These are phyloP conservation scores for Apophysomyces ossiformis DNA, from an alignment of 371 early-diverging fungal genomes.

Conservation along the genomic window DNA sequence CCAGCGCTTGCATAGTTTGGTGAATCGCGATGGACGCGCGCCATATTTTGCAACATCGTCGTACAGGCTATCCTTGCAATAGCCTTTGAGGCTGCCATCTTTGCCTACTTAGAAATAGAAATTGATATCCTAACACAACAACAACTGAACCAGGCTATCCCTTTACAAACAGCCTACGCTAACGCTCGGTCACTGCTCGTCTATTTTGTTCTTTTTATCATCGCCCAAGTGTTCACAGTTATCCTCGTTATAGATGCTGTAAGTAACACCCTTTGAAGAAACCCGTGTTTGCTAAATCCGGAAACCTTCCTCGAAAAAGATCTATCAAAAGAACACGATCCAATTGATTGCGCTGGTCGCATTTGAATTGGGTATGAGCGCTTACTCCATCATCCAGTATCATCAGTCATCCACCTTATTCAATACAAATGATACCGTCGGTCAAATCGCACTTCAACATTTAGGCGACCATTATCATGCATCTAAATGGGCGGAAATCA, in stretches of 20 bases:
- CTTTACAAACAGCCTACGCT: constrained; percentile 31
- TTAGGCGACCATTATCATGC: constrained; percentile 40
- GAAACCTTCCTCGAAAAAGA: constrained; percentile 23
- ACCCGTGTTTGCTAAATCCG: neutral
- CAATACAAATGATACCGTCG: constrained; percentile 27
- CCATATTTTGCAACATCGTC: constrained; percentile 41
- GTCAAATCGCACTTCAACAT: constrained; percentile 25
- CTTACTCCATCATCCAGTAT: constrained; percentile 51
- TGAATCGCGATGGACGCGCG: constrained; percentile 53
- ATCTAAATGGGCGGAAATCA: constrained; percentile 52
- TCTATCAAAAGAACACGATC: constrained; percentile 56
- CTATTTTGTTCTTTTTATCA: constrained; percentile 48
- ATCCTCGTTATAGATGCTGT: constrained; percentile 52
- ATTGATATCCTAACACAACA: constrained; percentile 42
- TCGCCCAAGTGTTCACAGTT: constrained; percentile 50
- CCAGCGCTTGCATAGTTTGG: constrained; percentile 43
- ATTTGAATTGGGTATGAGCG: constrained; percentile 54
- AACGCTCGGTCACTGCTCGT: constrained; percentile 52
- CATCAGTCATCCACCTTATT: constrained; percentile 52
- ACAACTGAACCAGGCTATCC: constrained; percentile 28
- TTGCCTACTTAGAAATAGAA: constrained; percentile 34
- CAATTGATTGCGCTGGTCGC: constrained; percentile 53
- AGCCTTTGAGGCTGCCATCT: constrained; percentile 48
- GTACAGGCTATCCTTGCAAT: constrained; percentile 47
- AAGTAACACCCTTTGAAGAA: constrained; percentile 11